Evolutionary conservation across 345 rosid species (phyloP), one percentile per base, ranked within the genome.

Genomic region (Psidium guajava): DNA sequence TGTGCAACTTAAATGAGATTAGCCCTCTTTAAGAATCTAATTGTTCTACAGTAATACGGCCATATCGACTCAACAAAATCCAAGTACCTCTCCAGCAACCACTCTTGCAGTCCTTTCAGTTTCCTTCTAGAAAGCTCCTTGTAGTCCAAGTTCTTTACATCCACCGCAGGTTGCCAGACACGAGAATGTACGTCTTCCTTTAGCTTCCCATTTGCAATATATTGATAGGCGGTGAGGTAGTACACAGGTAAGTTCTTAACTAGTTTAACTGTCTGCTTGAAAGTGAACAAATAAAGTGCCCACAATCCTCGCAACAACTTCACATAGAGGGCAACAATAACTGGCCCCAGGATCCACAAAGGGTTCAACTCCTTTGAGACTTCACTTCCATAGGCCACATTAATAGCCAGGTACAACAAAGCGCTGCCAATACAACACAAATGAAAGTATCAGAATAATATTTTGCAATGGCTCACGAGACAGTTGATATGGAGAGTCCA

Each of bases 21-120:
- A 84, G 98, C 98, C 92, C 93, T 97, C 91, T 97, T 97, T 42
- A 97, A 91, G 89, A 95, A 97, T 88, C 99, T 92, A 91, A 97
- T 92, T 56, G 98, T 94, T 90, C 97, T 91, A 90, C 99, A 97
- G 89, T 97, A 95, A 88, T 89, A 90, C n/a, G 98, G 98, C 98
- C 99, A 96, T 88, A 96, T 86, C 50, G 95, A 94, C 86, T 97
- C 98, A 85, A 97, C 91, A 85, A 84, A 95, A 86, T 94, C 98
- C 90, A 97, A 84, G 89, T 94, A 92, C 88, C 83, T 91, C 90
- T 97, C 99, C 89, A 85, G 32, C 87, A 92, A 20, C 97, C 95
- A 93, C 50, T 82, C 95, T 91, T 88, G 89, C 54, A 95, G 82
- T 87, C 87, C 93, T 91, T 90, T 90, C 88, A 92, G 87, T 85